Base-by-base conservation (phyloP, 148 eudicot genomes). In the Fagopyrum homotropicum region DNA sequence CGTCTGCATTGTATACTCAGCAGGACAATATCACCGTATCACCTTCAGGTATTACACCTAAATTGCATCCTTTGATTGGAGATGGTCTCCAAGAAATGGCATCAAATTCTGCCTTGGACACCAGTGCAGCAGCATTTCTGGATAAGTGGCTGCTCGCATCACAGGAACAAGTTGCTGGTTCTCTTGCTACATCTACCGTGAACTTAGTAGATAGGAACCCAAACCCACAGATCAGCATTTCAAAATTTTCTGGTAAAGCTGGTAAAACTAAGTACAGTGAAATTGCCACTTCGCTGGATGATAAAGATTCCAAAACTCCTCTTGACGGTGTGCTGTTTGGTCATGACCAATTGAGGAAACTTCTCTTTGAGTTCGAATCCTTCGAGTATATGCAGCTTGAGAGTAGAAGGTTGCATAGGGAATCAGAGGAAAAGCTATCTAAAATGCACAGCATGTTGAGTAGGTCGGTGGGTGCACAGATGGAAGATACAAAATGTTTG, bases 71-170 rank as follows among this genome's bases (percentile, higher is more conserved):
- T 35, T 1, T 35, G 40, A 35, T 35, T 1, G 40, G 40, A 35
- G 40, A 2, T 89, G 82, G 89, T 85, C 83, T 73, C 82, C 84
- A 85, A 83, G 86, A 87, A 86, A 84, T 83, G 82, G 85, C 89
- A 82, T 81, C 89, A 86, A 86, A 77, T 88, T 87, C 87, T 86
- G 88, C 82, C 79, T 81, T 88, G 81, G 82, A 88, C 91, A 90
- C 85, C 79, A 87, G 87, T 86, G 83, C 88, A 83, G 87, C 93
- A 83, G 88, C 91, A 78, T 89, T 90, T 90, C 88, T 91, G 86
- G 93, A 95, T 88, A 84, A 88, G 86, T 87, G 80, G 76, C 89
- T 95, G 85, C 79, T 84, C 86, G 93, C 85, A 81, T 84, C 98
- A 90, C 98, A 90, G 91, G 89, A 77, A 85, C 85, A 83, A 75